These are phyloP conservation scores for Nicotiana undulata DNA, from an alignment of 257 asterid genomes.

Conservation along the genomic window DNA sequence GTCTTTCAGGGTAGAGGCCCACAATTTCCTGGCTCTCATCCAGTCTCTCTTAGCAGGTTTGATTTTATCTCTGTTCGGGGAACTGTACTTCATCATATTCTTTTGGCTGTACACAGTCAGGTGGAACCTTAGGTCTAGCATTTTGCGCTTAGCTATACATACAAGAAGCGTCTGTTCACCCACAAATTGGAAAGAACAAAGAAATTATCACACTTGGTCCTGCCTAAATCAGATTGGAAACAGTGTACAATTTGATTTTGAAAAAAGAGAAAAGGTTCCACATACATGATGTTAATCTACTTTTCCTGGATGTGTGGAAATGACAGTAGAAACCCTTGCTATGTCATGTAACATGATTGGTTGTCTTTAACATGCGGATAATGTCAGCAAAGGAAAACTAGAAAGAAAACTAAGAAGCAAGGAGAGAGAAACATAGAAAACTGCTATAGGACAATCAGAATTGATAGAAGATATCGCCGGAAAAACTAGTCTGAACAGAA, in stretches of 20 bases:
- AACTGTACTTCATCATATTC: constrained; percentile 7
- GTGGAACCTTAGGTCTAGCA: neutral
- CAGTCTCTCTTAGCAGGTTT: constrained; percentile 95
- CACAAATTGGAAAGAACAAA: neutral
- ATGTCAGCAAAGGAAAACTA: no score
- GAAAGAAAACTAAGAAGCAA: no score
- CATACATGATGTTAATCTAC: neutral
- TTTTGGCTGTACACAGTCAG: neutral
- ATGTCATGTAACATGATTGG: neutral
- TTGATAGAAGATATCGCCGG: no score
- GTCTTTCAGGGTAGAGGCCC: constrained; percentile 56
- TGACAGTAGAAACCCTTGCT: neutral
- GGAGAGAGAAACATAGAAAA: no score
- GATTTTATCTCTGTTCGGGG: constrained; percentile 5
- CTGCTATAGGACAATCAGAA: no score
- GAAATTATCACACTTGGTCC: neutral
- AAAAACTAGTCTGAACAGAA: no score
- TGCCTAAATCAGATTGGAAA: neutral
- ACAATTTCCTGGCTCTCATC: constrained; percentile 96
- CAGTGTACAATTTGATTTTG: neutral
- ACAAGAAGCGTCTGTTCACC: neutral
- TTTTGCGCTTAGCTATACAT: neutral
- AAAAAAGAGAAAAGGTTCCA: neutral
- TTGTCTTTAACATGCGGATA: neutral
- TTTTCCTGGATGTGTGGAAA: neutral